Evolutionary conservation across 2,329 filamentous ascomycete genomes (phyloP).

Genomic region (Nemania abortiva): DNA sequence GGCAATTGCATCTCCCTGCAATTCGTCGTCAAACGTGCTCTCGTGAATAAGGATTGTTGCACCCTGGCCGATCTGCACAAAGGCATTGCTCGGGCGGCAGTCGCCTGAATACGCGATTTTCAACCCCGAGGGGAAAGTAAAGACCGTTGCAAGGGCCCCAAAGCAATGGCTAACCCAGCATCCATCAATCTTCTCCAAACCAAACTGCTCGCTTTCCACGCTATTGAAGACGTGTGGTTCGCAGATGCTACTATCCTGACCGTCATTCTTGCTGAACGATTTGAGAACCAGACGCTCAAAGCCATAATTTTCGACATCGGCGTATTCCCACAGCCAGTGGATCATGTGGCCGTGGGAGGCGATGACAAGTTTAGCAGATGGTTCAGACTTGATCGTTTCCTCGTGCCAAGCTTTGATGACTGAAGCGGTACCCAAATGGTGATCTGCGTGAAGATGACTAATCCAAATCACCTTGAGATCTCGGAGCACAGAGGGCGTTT

Average conservation of each 20-base stretch:
- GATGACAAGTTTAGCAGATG: constrained; percentile 67
- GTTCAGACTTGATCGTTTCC: constrained; percentile 55
- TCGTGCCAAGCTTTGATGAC: constrained; percentile 87
- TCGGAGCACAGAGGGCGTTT: constrained; percentile 78
- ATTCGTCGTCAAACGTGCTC: constrained; percentile 93
- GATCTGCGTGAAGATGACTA: constrained; percentile 95
- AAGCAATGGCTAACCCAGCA: constrained; percentile 82
- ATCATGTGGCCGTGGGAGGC: constrained; percentile 79
- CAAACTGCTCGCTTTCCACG: constrained; percentile 63
- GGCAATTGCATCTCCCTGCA: constrained; percentile 78
- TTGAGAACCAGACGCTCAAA: constrained; percentile 62
- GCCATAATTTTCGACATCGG: constrained; percentile 80
- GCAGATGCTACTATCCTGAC: constrained; percentile 24
- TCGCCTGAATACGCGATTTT: constrained; percentile 95
- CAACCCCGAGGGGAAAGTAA: constrained; percentile 83
- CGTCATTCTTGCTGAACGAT: constrained; percentile 22
- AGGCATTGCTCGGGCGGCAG: constrained; percentile 80
- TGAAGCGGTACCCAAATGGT: constrained; percentile 86
- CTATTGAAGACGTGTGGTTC: constrained; percentile 52
- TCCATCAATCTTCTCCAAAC: constrained; percentile 75
- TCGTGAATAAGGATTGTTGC: constrained; percentile 93
- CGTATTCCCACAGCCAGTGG: constrained; percentile 82
- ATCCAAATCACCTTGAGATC: constrained; percentile 90
- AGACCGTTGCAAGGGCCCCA: constrained; percentile 78
- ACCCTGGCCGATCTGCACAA: constrained; percentile 76